phyloP scores from a whole-genome alignment of 1,284 basidiomycete genomes.

The Malassezia furfur region DNA sequence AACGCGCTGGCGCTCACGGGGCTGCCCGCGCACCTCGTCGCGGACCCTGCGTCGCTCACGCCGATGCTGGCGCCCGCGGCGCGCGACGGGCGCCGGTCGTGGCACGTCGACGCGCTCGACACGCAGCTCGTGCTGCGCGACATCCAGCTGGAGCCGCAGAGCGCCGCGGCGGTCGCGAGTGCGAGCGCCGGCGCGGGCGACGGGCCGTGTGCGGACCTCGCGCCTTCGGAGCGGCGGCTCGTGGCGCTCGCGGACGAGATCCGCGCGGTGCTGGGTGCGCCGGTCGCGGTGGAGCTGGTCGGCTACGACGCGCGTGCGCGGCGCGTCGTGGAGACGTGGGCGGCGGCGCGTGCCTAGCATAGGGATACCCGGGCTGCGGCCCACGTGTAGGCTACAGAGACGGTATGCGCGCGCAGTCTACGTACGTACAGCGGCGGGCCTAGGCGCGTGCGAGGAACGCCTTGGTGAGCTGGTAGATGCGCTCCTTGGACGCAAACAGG shows the following conservation, averaged over 20 bases:
- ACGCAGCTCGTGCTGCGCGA: not conserved
- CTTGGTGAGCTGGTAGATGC: slow-evolving; percentile 38
- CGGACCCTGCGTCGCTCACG: not conserved
- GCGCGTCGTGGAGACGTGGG: not conserved
- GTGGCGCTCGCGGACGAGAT: slow-evolving; percentile 3
- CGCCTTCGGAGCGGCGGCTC: slow-evolving; percentile 8
- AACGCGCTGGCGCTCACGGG: slow-evolving; percentile 6
- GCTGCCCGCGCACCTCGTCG: not conserved
- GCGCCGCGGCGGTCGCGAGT: slow-evolving; percentile 9
- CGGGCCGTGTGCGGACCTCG: not conserved
- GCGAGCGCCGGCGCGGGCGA: not conserved
- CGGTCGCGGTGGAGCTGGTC: not conserved
- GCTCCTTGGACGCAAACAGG: slow-evolving; percentile 45
- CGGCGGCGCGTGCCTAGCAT: too few species aligned
- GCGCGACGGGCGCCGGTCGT: not conserved
- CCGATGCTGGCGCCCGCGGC: not conserved
- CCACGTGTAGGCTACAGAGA: too few species aligned
- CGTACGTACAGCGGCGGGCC: not conserved
- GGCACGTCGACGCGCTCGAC: not conserved
- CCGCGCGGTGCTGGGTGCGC: not conserved
- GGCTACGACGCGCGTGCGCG: not conserved
- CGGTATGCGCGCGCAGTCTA: too few species aligned
- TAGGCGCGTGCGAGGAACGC: not conserved
- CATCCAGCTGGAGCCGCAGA: slow-evolving; percentile 11
- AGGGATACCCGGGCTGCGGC: too few species aligned